Percentiles rank a stretch among this genome's conserved stretches.
Evolutionary conservation across 345 rosid genomes (phyloP).

Genomic region (Cardamine chenopodiifolia): DNA sequence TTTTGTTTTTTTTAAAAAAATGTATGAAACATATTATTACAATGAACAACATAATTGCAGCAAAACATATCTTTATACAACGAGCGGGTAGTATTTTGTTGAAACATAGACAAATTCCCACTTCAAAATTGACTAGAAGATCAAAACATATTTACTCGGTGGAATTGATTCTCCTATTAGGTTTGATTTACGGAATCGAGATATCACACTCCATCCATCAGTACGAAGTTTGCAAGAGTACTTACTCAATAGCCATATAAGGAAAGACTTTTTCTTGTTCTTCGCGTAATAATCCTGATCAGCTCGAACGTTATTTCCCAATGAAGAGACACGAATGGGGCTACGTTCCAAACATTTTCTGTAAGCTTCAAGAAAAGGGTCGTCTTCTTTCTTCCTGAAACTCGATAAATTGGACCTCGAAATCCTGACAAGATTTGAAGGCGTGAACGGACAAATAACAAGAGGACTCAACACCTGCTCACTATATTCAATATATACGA

Average conservation of each 20-base stretch:
- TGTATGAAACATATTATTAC: background rate
- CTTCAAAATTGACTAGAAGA: constrained; percentile 1
- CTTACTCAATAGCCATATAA: constrained; percentile 37
- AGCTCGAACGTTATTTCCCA: constrained; percentile 15
- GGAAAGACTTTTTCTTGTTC: constrained; percentile 21
- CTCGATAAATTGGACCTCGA: constrained; percentile 26
- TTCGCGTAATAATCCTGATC: constrained; percentile 16
- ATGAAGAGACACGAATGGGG: constrained; percentile 15
- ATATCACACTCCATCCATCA: constrained; percentile 8
- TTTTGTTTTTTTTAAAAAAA: too few relatives aligned
- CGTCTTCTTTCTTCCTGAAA: constrained; percentile 39
- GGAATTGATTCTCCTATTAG: constrained; percentile 22
- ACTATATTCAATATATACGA: constrained; percentile 16
- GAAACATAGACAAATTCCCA: background rate
- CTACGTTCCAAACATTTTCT: constrained; percentile 36
- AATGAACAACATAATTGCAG: background rate
- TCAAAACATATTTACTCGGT: constrained; percentile 8
- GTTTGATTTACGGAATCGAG: constrained; percentile 20
- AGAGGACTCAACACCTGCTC: constrained; percentile 22
- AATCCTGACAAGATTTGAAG: constrained; percentile 12
- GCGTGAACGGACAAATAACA: constrained; percentile 20
- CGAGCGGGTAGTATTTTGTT: constrained; percentile 3
- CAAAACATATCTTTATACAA: background rate
- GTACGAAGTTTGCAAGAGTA: constrained; percentile 37
- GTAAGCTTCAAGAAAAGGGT: constrained; percentile 43